Base-by-base conservation (phyloP, 192 early-diverging fungal genomes). In the Coemansia sp. region DNA sequence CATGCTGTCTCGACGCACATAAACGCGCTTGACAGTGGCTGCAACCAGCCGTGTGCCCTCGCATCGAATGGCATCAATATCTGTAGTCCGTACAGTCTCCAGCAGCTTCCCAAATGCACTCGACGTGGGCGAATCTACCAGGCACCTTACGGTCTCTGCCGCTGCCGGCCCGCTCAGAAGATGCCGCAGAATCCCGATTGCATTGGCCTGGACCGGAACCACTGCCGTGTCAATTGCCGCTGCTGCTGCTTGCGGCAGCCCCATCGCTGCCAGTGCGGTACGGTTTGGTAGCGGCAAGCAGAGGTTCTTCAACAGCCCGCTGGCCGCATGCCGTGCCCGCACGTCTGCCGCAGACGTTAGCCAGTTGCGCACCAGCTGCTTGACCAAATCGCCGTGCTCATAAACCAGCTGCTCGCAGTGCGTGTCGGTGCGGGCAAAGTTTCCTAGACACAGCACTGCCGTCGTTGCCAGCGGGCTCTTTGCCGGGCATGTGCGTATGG, bases 281-380 rank as follows among this genome's bases (percentile, higher is more conserved):
- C 55, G 52, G 51, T 65, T 69, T 9, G 54, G 51, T 7, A 12
- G 69, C 31, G 88, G 75, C 36, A 90, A 56, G 39, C 84, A 80
- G 39, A 90, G 76, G 66, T 90, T 88, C 40, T 85, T 84, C 4
- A 90, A 67, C 32, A 85, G 58, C 32, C 88, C 83, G 58, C 85
- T 79, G 15, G 82, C 81, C 1, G 85, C 85, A 53, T 87, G 85
- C 3, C 76, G 64, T 4, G 67, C 59, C 34, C 72, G 78, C 21
- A 81, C 66, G 16, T 66, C 66, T 18, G 43, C 43, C 43, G 43
- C 43, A 4, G 23, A 26, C 4, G 23, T 26, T 4, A 26, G 23
- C 23, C 23, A 26, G 4, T 26, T 26, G 4, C 4, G 23, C n/a
- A 86, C 61, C 51, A 89, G 71, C 30, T 71, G 42, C 11, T 42